phyloP scores from a whole-genome alignment of 2,329 filamentous ascomycete genomes.

The Sordariomycetes sp. region DNA sequence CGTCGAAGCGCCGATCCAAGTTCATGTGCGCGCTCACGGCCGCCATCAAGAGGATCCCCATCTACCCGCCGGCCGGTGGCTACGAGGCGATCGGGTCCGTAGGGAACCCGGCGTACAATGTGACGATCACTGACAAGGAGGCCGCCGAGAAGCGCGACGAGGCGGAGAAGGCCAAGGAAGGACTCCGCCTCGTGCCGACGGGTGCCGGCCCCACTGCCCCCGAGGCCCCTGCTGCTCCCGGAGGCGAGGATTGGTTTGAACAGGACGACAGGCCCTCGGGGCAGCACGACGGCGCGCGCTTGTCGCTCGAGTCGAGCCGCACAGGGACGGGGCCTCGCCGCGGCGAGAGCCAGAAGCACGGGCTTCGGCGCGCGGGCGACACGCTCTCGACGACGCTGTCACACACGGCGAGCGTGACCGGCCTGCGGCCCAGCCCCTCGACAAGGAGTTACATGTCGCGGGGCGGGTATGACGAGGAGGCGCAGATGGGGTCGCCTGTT shows the following conservation, averaged over 20 bases:
- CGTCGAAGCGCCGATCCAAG: conserved; percentile 68
- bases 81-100: conserved; percentile 47
- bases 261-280: neutral
- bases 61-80: conserved; percentile 68
- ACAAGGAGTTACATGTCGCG: conserved; percentile 11
- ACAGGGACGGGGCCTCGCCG: neutral
- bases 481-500: conserved; percentile 15
- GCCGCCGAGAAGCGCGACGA: conserved; percentile 49
- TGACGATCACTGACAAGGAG: conserved; percentile 56
- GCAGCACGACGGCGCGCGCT: neutral
- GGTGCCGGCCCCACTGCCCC: conserved; percentile 9
- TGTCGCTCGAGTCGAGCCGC: conserved; percentile 1
- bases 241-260: conserved; percentile 1
- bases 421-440: conserved; percentile 4
- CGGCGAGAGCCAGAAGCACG: conserved; percentile 26
- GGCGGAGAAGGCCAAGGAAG: conserved; percentile 45
- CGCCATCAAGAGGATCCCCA: conserved; percentile 76
- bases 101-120: conserved; percentile 69
- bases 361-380: conserved; percentile 35
- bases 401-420: conserved; percentile 9
- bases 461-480: conserved; percentile 28
- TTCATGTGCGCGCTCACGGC: conserved; percentile 91
- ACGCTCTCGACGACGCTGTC: conserved; percentile 14
- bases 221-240: neutral
- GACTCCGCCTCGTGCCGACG: conserved; percentile 48